Evolutionary conservation across 192 early-diverging fungal genomes (phyloP), one percentile per base, ranked within the genome.

Genomic region (Umbelopsis isabellina): DNA sequence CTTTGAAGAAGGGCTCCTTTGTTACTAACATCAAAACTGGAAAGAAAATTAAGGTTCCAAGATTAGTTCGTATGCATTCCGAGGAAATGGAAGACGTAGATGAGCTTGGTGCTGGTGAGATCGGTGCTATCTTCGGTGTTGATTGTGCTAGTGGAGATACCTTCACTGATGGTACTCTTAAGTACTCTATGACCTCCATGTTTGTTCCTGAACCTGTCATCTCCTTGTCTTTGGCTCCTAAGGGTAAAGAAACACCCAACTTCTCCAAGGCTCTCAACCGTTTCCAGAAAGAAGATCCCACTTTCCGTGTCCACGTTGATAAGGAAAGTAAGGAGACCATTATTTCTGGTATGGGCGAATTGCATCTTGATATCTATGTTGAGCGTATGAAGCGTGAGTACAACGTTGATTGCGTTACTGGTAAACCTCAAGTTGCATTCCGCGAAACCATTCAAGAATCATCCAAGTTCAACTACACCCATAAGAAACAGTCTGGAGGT

Each of bases 301-400:
- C 91, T 8, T 94, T 93, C 88, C 91, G 90, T 80, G 91, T 92
- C 6, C 88, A 91, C 70, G 82, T 91, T 50, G 91, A 94, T 58
- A 23, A 82, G 2, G 93, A 94, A 75, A 90, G 86, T 82, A 93
- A 93, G 78, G 88, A 94, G 84, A 94, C 92, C 9, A 94, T 94
- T 75, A 92, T 94, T 58, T 91, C 89, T 12, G 93, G 93, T 66
- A 94, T 94, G 93, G 93, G 93, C 74, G 93, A 94, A 80, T 80
- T 94, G 30, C 93, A 94, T 77, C 79, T 94, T 45, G 91, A 94
- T 70, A 91, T 94, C 74, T 99, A 97, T 83, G 95, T 99, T 58
- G 97, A 99, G 83, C 93, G 97, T 68, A 97, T 99, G 96, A 91
- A 92, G 66, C 90, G 97, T 77, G 97, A 99, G 82, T 99, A 97